Base-by-base conservation (phyloP, 1,284 basidiomycete genomes). In the Fomitopsis palustris region DNA sequence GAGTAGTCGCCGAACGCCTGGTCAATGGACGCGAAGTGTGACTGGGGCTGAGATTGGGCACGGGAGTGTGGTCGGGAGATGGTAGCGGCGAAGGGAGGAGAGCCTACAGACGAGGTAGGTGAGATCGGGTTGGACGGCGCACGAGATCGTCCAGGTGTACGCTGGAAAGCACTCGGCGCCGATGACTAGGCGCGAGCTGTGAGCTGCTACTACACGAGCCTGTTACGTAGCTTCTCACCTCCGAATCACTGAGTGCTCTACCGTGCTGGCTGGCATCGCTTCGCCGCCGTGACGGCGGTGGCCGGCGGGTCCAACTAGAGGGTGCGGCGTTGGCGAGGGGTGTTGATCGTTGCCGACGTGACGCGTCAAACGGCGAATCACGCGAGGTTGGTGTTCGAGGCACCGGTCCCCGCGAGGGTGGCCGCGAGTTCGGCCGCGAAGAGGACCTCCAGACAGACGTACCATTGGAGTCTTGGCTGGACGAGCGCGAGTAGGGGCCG, bases 231-330 rank as follows among this genome's bases (percentile, higher is more conserved):
- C 29, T 2, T 72, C 80, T 57, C 55, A 90, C 88, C 78, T 92
- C 89, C 4, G 84, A 84, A 65, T 92, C 89, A 64, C 88, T 90
- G 45, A 70, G 62, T 17, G 74, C 68, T 33, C 75, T 76, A 52
- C 72, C 72, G 39, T 76, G 74, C 59, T 76, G 80, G 25, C 88
- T 85, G 12, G 86, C 87, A 64, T 88, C 81, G 61, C 88, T 90
- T 74, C 80, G 87, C 53, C 88, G 76, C 56, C 89, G 77, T 47
- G 78, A 74, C 6, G 87, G 85, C 27, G 79, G 74, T 6, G 88
- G 87, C 5, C 87, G 78, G 61, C 84, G 86, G 19, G 81, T 67
- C 88, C 89, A 92, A 64, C 86, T 88, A 3, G 88, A 90, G 0
- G 89, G 90, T 0, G 87, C 84, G 19, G 67, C 74, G n/a, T 74